Conservation (phyloP, 2,329 filamentous ascomycete species). For the Dactylellina haptotyla region DNA sequence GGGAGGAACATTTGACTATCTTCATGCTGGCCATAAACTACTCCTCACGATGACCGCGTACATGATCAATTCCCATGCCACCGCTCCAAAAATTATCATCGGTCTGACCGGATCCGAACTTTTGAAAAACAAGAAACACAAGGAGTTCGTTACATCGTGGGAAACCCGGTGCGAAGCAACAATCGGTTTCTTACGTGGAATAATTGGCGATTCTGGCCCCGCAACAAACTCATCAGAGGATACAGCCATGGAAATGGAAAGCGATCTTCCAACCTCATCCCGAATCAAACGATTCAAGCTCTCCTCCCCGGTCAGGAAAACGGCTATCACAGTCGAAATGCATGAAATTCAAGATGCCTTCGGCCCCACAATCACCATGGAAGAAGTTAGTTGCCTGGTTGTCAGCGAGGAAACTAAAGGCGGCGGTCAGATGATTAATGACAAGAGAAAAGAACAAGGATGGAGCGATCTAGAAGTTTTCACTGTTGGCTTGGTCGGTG, state of each 20-base stretch:
- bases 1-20: constrained; percentile 94
- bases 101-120: constrained; percentile 90
- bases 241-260: constrained; percentile 63
- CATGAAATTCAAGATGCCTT: constrained; percentile 88
- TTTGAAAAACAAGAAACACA: constrained; percentile 87
- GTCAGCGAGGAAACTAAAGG: constrained; percentile 87
- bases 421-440: constrained; percentile 86
- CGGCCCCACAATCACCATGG: constrained; percentile 87
- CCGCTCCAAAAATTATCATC: constrained; percentile 73
- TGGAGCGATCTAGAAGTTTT: constrained; percentile 82
- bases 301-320: constrained; percentile 18
- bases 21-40: constrained; percentile 96
- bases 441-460: constrained; percentile 77
- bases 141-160: constrained; percentile 84
- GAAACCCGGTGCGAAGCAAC: constrained; percentile 74
- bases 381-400: constrained; percentile 80
- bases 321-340: constrained; percentile 73
- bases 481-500: constrained; percentile 87
- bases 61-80: constrained; percentile 61
- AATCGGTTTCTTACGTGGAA: constrained; percentile 74
- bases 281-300: constrained; percentile 30
- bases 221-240: constrained; percentile 62
- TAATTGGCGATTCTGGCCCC: constrained; percentile 69
- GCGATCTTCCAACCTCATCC: constrained; percentile 53
- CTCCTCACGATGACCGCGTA: constrained; percentile 87